A percentile compares a stretch with the other conserved stretches of the same genome.
Conservation (phyloP, 2,329 filamentous ascomycete genomes). For the Colletotrichum magnum region DNA sequence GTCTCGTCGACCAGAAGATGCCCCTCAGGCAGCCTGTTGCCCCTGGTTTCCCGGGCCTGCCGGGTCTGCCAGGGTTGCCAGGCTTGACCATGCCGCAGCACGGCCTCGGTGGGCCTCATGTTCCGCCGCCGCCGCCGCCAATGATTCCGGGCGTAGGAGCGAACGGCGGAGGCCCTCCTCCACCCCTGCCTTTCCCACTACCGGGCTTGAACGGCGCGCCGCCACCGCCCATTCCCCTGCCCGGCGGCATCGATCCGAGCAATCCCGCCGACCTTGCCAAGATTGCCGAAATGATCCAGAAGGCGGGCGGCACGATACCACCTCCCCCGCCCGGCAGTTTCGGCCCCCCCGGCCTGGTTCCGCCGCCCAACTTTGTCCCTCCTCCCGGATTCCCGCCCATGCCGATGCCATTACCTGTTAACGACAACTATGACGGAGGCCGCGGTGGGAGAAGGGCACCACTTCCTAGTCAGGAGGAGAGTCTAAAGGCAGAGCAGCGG, state of each 20-base stretch:
- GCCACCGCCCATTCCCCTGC: conserved; percentile 59
- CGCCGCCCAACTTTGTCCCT: conserved; percentile 58
- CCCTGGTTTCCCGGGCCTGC: conserved; percentile 69
- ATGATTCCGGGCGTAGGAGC: conserved; percentile 66
- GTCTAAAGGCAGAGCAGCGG: conserved; percentile 82
- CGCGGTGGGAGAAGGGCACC: conserved; percentile 71
- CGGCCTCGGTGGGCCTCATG: conserved; percentile 47
- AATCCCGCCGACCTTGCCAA: conserved; percentile 74
- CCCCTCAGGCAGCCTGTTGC: conserved; percentile 69
- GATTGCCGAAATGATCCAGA: conserved; percentile 75
- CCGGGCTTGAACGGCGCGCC: conserved; percentile 63
- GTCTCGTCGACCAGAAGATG: conserved; percentile 91
- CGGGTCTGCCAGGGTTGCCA: conserved; percentile 65
- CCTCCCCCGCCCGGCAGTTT: conserved; percentile 55
- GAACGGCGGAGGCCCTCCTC: conserved; percentile 55
- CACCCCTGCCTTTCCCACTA: conserved; percentile 68
- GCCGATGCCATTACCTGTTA: conserved; percentile 48
- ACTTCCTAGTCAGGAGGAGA: conserved; percentile 87
- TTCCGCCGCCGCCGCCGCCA: conserved; percentile 55
- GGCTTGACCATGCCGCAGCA: conserved; percentile 57
- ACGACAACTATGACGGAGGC: conserved; percentile 45
- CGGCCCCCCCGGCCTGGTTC: conserved; percentile 64
- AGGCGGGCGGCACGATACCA: conserved; percentile 74
- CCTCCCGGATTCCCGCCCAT: conserved; percentile 60
- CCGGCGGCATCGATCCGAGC: conserved; percentile 69